Evolutionary conservation across 129 eudicot species (phyloP).

Genomic region (Mikania micrantha): DNA sequence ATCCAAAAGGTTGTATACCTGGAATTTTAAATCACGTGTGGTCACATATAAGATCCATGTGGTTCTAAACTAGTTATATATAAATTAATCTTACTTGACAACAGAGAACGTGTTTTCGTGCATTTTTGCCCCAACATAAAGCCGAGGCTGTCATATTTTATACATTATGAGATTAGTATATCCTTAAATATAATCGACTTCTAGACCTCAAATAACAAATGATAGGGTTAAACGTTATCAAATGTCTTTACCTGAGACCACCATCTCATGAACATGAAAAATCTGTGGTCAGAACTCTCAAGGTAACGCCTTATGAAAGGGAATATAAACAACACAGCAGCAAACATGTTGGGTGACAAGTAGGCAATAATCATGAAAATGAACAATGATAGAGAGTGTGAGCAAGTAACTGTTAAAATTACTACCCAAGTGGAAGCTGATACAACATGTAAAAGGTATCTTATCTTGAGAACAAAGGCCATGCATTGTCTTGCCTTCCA

Average conservation of each 20-base stretch:
- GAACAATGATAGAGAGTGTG: constrained; percentile 67
- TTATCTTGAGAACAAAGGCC: constrained; percentile 68
- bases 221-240: constrained; percentile 15
- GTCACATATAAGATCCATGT: constrained; percentile 3
- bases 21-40: constrained; percentile 8
- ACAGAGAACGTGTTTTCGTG: constrained; percentile 79
- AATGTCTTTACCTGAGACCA: constrained; percentile 65
- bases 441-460: constrained; percentile 66
- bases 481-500: constrained; percentile 79
- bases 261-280: constrained; percentile 93
- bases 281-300: constrained; percentile 68
- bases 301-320: constrained; percentile 67
- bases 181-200: not conserved
- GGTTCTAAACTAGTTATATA: not conserved
- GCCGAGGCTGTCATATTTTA: constrained; percentile 58
- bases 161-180: not conserved
- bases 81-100: constrained; percentile 49
- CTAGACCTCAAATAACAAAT: not conserved
- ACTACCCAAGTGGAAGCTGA: constrained; percentile 84
- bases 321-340: constrained; percentile 60
- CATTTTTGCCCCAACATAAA: constrained; percentile 91
- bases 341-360: constrained; percentile 37
- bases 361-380: constrained; percentile 37
- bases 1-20: constrained; percentile 91
- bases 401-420: constrained; percentile 69